Evolutionary conservation across 495 filamentous ascomycete genomes (phyloP).

Genomic region (Poronia punctata): DNA sequence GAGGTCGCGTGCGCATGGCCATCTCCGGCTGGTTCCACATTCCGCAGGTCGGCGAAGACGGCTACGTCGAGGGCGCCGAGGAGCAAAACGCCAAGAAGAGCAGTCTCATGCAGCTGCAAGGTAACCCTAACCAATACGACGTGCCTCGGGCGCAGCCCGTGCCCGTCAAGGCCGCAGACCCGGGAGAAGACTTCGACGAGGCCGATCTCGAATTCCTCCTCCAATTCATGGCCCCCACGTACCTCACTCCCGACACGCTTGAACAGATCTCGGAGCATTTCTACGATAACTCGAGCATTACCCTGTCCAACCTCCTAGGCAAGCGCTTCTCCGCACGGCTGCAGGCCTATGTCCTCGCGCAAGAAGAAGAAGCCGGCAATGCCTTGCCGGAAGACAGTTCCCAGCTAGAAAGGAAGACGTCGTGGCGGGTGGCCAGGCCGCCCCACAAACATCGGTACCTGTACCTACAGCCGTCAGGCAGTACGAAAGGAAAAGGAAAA

Average conservation of each 20-base stretch:
- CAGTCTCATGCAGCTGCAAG: conserved; percentile 83
- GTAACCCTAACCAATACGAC: conserved; percentile 83
- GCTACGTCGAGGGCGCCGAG: conserved; percentile 82
- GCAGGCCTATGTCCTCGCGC: conserved; percentile 57
- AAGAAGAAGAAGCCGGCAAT: conserved; percentile 50
- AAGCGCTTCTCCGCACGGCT: conserved; percentile 66
- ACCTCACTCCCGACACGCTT: conserved; percentile 89
- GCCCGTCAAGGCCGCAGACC: conserved; percentile 37
- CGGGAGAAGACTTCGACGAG: conserved; percentile 54
- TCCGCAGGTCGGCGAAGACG: conserved; percentile 91
- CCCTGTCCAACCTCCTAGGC: conserved; percentile 67
- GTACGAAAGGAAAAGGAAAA: conserved; percentile 8
- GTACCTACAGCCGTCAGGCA: conserved; percentile 52
- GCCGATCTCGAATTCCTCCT: conserved; percentile 79
- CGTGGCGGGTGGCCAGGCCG: conserved; percentile 73
- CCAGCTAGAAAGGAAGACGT: conserved; percentile 49
- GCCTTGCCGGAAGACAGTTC: conserved; percentile 38
- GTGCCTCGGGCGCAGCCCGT: conserved; percentile 59
- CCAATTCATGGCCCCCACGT: conserved; percentile 79
- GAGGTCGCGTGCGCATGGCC: conserved; percentile 80
- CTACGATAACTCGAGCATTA: conserved; percentile 71
- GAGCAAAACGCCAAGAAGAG: conserved; percentile 80
- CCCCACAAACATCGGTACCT: conserved; percentile 94
- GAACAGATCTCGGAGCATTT: conserved; percentile 75
- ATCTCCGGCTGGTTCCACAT: conserved; percentile 99